Base-by-base conservation (phyloP, 2,329 filamentous ascomycete genomes). In the Aspergillus fijiensis region DNA sequence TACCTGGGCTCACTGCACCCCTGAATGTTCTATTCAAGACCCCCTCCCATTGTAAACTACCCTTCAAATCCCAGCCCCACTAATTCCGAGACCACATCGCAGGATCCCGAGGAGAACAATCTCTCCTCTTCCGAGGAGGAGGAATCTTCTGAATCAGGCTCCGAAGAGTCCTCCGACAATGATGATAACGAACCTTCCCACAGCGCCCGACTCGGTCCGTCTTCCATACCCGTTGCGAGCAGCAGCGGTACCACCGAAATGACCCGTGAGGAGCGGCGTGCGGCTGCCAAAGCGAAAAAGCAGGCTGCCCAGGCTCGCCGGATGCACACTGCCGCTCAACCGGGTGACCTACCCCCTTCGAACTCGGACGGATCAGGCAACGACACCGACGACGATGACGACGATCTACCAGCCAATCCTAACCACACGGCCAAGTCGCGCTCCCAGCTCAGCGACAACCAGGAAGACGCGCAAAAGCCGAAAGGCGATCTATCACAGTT, bases 281-380 rank as follows among this genome's bases (percentile, higher is more conserved):
- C 91, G 51, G 87, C 88, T 62, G 92, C 93, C 71, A 96, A 96
- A 80, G 91, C 92, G 60, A 90, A 89, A 76, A 97, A 98, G 79
- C 89, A 91, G 70, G 93, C 92, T 23, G 94, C 93, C 66, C 90
- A 93, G 73, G 89, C 89, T 57, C 88, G 85, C 73, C 87, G 89
- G 77, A 89, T 88, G 74, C 83, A 86, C 62, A 86, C 86, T 60
- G 81, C 85, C 33, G 88, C 93, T 29, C 88, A 92, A 71, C 89
- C 92, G 9, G 94, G 94, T 69, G 94, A 98, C 73, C 77, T 98
- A 67, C 94, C 92, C 3, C 85, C 91, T 5, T 89, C 87, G 61
- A 88, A 87, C 65, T 87, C 85, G 4, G 79, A 81, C 39, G 74
- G 78, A 29, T 74, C 77, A 25, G 72, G 74, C 33, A 67, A 68